Conservation (phyloP, 495 filamentous ascomycete species). For the Pseudomonodictys pantanalensis region DNA sequence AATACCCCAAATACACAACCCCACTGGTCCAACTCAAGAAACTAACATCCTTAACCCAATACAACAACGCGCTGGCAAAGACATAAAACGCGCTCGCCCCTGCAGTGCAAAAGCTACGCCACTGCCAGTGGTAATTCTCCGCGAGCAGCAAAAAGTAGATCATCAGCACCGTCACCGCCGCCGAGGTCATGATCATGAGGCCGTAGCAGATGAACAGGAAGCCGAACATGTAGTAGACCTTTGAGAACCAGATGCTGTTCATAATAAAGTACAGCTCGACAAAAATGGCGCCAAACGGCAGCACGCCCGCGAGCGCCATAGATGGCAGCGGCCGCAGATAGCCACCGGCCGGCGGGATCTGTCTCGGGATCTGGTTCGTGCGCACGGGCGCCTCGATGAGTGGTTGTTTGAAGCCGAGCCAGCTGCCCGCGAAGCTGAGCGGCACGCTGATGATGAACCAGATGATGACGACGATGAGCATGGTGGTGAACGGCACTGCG, state of each 20-base stretch:
- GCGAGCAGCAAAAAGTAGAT: conserved; percentile 93
- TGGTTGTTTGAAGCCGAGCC: conserved; percentile 77
- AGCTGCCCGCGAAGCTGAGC: conserved; percentile 83
- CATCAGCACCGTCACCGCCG: conserved; percentile 85
- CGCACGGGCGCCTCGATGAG: conserved; percentile 76
- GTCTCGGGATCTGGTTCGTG: conserved; percentile 95
- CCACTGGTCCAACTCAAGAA: conserved; percentile 80
- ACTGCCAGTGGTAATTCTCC: conserved; percentile 99
- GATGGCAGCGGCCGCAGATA: conserved; percentile 83
- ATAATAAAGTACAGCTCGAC: conserved; percentile 99
- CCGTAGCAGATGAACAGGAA: conserved; percentile 98
- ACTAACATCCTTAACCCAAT: conserved; percentile 80
- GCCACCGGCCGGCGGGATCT: conserved; percentile 78
- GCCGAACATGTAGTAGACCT: conserved; percentile 99
- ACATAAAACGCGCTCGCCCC: conserved; percentile 87
- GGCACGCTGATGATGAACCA: conserved; percentile 97
- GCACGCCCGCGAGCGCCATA: conserved; percentile 82
- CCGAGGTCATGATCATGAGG: conserved; percentile 93
- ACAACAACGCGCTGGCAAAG: conserved; percentile 81
- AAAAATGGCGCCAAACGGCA: conserved; percentile 94
- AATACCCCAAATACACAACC: conserved; percentile 92
- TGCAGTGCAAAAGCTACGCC: conserved; percentile 85
- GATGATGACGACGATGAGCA: conserved; percentile 87
- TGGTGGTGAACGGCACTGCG: conserved; percentile 93
- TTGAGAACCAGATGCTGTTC: conserved; percentile 94